Percentiles rank a stretch among this genome's conserved stretches.
Conservation (phyloP, 208 protist species). For the Leishmania major region DNA sequence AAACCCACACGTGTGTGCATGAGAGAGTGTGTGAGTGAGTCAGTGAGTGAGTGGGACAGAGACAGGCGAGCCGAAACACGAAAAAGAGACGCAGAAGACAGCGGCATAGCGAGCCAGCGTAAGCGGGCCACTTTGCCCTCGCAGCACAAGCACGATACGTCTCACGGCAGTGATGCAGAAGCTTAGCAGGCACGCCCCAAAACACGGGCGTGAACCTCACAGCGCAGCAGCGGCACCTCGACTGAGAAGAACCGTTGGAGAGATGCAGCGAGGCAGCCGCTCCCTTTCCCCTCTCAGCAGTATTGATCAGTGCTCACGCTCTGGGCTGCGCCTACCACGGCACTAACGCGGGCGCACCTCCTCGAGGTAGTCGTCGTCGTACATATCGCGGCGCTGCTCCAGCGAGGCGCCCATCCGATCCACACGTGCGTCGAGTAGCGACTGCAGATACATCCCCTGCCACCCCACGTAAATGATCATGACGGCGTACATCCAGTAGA, state of each 20-base stretch:
- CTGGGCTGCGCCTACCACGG: background rate
- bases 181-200: background rate
- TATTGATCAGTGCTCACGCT: background rate
- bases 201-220: background rate
- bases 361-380: constrained; percentile 84
- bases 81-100: background rate
- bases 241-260: background rate
- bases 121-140: background rate
- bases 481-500: constrained; percentile 86
- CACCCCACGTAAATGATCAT: constrained; percentile 84
- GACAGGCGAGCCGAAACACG: background rate
- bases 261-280: background rate
- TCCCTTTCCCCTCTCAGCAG: background rate
- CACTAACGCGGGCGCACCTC: constrained; percentile 70
- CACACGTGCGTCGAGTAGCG: constrained; percentile 58
- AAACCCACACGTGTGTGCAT: background rate
- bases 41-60: background rate
- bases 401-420: constrained; percentile 64
- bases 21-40: background rate
- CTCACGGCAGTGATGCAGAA: background rate
- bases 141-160: background rate
- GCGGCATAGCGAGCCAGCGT: background rate
- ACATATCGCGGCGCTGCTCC: constrained; percentile 70
- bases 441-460: constrained; percentile 61
- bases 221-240: background rate